Base-by-base conservation (phyloP, 1,284 basidiomycete genomes). In the Schizopora paradoxa region DNA sequence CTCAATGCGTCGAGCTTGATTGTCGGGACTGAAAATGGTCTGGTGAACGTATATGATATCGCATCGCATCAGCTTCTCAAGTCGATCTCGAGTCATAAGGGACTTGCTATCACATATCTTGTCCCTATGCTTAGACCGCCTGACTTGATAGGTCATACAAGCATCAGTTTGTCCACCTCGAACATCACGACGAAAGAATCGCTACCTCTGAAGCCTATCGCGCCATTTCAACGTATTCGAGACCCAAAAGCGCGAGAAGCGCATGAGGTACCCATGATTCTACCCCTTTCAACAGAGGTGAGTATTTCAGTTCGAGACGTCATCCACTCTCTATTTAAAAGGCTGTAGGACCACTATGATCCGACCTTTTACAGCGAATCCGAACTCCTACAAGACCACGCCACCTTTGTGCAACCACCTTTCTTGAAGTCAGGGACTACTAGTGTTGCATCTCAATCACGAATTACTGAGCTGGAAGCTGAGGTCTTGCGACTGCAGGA, bases 11-110 rank as follows among this genome's bases (percentile, higher is more conserved):
- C 86, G 0, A 71, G 86, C 25, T 76, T 94, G 26, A 65, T 94
- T 13, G 77, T 79, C 19, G 91, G 91, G 10, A 91, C 89, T 0
- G 61, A 73, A 2, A 65, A 74, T 0, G 91, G 91, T 5, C 65
- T 80, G n/a, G 78, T 97, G 39, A 78, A 88, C 49, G 62, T 93
- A 23, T 90, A 94, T 59, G 87, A 96, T 52, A 77, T 95, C 27
- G 80, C 87, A 1, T 95, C 94, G 1, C 89, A 94, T 56, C 93
- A 98, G 61, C 78, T 84, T 25, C 69, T 95, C 22, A 85, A 91
- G 27, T 86, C 84, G 13, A 79, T 96, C 53, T 73, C 79, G 1
- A 72, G 82, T 51, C 62, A 22, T 58, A 67, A 55, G 3, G 86
- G 83, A 8, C 66, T 77, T 42, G 68, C 78, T n/a, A 80, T 95